Evolutionary conservation across 1,284 basidiomycete genomes (phyloP), one percentile per base, ranked within the genome.

Genomic region (Naganishia liquefaciens): DNA sequence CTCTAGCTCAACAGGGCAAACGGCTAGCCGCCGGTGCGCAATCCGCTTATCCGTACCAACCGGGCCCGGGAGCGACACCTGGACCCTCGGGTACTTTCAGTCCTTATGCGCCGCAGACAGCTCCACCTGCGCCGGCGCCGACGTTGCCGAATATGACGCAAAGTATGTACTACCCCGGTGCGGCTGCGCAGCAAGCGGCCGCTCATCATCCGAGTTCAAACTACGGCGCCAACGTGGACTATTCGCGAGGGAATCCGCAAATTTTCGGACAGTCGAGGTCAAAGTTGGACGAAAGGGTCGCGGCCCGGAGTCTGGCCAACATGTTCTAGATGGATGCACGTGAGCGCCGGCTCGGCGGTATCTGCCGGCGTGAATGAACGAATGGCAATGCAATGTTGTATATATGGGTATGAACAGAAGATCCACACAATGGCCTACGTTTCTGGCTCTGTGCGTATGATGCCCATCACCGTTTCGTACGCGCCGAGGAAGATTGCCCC

Each of bases 401-500:
- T 30, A 13, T 15, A 28, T 30, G 49, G 49, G 49, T 51, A 51
- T 51, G n/a, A 28, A 17, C 28, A 2, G 39, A 21, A 21, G 19
- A 37, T 40, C 49, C 46, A 25, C 27, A 33, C 15, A 3, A 9
- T 19, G 28, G 28, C 25, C 21, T 19, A 21, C 28, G 11, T 39
- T 11, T 47, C 57, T 11, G 30, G n/a, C 37, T 60, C 57, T n/a
- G 47, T 50, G 9, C 57, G 57, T 23, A 60, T 60, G 13, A 60
- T 50, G 15, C 39, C 49, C 57, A 60, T 50, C 23, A 60, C 57
- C 17, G 57, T 60, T 11, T 98, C 94, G 74, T 96, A 98, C 52
- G 91, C 88, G 39, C 95, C 94, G 5, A 98, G 82, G 80, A 99
- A 99, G 0, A 99, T 93, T 0, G 94, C 93, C 2, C 96, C 96